Evolutionary conservation across 225 moss, liverwort and hornwort genomes (phyloP), one percentile per base, ranked within the genome.

Genomic region (Anthoceros angustus): DNA sequence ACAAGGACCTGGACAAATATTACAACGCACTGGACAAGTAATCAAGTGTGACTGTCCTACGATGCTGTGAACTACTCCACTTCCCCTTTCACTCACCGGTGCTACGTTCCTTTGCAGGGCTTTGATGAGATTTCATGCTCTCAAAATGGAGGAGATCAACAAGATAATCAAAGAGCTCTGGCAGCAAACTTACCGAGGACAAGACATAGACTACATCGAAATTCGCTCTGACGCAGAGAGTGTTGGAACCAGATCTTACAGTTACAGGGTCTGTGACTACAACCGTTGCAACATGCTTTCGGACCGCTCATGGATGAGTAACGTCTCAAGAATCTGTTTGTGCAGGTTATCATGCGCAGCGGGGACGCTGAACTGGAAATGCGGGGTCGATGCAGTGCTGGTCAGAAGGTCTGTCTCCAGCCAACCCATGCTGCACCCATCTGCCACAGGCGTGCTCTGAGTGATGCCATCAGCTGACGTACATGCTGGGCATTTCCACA

Each of bases 121-220:
- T 39, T 75, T 98, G 70, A 83, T 92, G 87, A 86, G 89, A 32
- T 98, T 98, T 48, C 98, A 98, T 82, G 88, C 98, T 20, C 79
- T 92, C 87, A 98, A 98, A 74, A 98, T 98, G 98, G 98, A 92
- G 86, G 98, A 98, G 74, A 98, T 98, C 65, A 98, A 98, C 71
- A 98, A 98, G 74, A 92, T 98, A 67, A 87, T 98, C 32, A 98
- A 87, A 73, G 98, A 98, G 69, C 67, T 98, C 61, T 98, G 98
- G 98, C 98, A 98, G 70, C 98, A 98, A 74, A 98, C 98, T 6
- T 98, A 98, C 67, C 83, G 98, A 64, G 92, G 92, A 48, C 98
- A 98, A 70, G 98, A 98, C 70, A 98, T 98, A 40, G 98, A 98
- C 75, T 83, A 83, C 73, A 98, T 98, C 66, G 98, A 98, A 78